Percentiles rank a stretch among this genome's conserved stretches.
Conservation (phyloP, 169 alveolate genomes). For the Plasmodium fragile region DNA sequence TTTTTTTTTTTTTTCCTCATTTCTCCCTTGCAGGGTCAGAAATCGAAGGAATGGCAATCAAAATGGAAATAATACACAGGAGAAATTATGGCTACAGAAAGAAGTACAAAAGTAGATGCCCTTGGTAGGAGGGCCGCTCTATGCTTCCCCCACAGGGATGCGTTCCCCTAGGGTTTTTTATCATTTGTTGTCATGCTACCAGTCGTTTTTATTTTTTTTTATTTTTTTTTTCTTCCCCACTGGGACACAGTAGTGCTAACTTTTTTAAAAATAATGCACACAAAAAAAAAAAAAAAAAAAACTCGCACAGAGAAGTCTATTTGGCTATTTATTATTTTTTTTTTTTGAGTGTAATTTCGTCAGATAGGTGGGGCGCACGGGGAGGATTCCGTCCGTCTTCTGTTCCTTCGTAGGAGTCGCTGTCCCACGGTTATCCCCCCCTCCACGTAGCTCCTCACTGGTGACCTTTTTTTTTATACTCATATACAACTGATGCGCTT, state of each 20-base stretch:
- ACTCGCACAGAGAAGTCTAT: neutral
- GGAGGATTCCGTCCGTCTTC: neutral
- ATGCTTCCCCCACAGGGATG: neutral
- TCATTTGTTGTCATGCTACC: neutral
- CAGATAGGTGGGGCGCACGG: neutral
- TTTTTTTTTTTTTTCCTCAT: constrained; percentile 11
- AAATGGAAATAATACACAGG: constrained; percentile 69
- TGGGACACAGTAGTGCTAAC: neutral
- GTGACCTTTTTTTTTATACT: neutral
- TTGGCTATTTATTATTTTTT: neutral
- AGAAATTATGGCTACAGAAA: constrained; percentile 49
- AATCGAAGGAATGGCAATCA: constrained; percentile 55
- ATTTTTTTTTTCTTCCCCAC: neutral
- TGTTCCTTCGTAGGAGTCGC: too few relatives aligned
- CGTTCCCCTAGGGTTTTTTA: neutral
- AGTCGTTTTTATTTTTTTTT: neutral
- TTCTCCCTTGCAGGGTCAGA: constrained; percentile 42
- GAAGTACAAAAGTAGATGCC: constrained; percentile 64
- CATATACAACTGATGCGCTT: neutral
- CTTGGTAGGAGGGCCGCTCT: constrained; percentile 24
- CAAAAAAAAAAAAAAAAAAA: neutral
- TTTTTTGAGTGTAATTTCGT: neutral
- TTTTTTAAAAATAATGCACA: neutral
- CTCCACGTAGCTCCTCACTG: neutral
- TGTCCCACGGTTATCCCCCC: neutral